Base-by-base conservation (phyloP, 345 rosid species). In the Ailanthus altissimus region DNA sequence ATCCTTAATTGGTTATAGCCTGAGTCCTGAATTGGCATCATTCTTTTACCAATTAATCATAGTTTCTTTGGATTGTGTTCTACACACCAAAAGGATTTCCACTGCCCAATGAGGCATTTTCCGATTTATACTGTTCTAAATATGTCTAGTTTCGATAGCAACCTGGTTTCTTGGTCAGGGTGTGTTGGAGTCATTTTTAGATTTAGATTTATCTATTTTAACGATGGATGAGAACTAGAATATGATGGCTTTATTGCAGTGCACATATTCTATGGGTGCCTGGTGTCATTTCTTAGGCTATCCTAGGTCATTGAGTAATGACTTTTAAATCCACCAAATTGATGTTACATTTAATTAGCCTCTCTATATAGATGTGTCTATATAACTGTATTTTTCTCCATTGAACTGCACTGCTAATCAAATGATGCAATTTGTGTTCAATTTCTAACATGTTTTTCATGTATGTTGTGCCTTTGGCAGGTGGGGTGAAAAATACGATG, bases 401-500 rank as follows among this genome's bases (percentile, higher is more conserved):
- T 25, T 16, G 65, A 49, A 43, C 23, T 42, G 28, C 2, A 3
- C 9, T 36, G 51, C 70, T 53, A 50, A n/a, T 59, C 45, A 16
- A 15, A 2, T n/a, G 16, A 3, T 74, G 9, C 36, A 15, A 74
- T 49, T 49, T 26, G 6, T 54, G 40, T 46, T 54, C 50, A n/a
- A 4, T 32, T 45, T 49, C 26, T 23, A 51, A 3, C 15, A 47
- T 63, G 65, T 63, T 69, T 62, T 54, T 78, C 59, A 47, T 49
- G 28, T 40, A 2, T 67, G 61, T 20, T 61, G 14, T 36, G 10
- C 66, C 66, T 38, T 64, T 66, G 32, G 51, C 79, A 95, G 99
- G 90, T 93, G 98, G 98, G 99, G 98, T 58, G 99, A 95, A 82
- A 84, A 88, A 77, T 93, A 95, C 42, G 97, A 95, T 21, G 98